Evolutionary conservation across 2,329 filamentous ascomycete species (phyloP), one percentile per base, ranked within the genome.

Genomic region (Paradendryphiella salina): DNA sequence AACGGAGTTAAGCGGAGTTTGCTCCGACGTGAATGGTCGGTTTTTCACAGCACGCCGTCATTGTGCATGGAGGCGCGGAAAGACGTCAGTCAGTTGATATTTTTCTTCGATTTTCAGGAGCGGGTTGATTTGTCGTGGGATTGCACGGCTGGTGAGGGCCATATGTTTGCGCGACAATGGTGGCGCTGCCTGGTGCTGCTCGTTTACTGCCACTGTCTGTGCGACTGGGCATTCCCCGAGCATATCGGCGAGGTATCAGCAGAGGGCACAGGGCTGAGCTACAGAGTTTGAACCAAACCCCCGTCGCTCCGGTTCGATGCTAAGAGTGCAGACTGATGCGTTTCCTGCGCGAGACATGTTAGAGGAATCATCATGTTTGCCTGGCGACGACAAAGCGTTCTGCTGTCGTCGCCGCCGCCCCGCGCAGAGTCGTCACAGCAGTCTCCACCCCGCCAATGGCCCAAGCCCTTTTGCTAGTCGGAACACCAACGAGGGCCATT

Each of bases 31-130:
- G 56, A 60, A 56, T 58, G 49, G 45, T 39, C 46, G 43, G 23
- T 26, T 34, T 32, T 32, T 29, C 33, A 38, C 42, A 54, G 47
- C 37, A 52, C 52, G 46, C 55, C 59, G 63, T 67, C 66, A 69
- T 69, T 60, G 59, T 66, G 65, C 65, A 69, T 65, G 40, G 32
- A 15, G 44, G 50, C 48, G 61, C 56, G 53, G 50, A 38, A 52
- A 46, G 51, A 55, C 50, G 41, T 54, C 50, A 56, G 45, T 39
- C 17, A 18, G 7, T 46, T 43, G 44, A 37, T 45, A 50, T 38
- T 52, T 57, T 53, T 50, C 40, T 31, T 31, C 26, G 28, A 47
- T 48, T n/a, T 28, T 17, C 29, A 28, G n/a, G 34, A 7, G 33
- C 34, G 38, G 36, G 23, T 32, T 20, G 35, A 38, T 45, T 42